Conservation (phyloP, 257 asterid species). For the Solanum ahanhuiri region DNA sequence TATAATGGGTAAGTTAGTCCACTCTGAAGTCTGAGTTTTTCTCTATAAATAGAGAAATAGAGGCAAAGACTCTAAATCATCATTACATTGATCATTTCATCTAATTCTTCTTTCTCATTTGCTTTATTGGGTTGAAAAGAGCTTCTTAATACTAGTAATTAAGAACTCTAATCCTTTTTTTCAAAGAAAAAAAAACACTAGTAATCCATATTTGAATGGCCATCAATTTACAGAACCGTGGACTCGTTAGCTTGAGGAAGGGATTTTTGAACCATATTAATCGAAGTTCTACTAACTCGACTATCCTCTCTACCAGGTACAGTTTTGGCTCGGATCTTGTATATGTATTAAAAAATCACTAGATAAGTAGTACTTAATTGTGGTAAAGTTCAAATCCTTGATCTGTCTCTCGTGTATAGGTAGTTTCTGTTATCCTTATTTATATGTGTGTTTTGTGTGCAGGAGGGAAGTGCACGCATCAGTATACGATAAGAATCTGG, state of each 20-base stretch:
- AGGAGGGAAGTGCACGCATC: slow-evolving; percentile 72
- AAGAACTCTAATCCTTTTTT: not conserved
- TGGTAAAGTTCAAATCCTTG: not conserved
- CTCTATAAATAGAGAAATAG: not conserved
- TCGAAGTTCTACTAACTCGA: not conserved
- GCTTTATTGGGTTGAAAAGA: not conserved
- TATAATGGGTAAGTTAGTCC: not conserved
- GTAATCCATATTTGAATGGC: not conserved
- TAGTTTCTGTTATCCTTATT: not conserved
- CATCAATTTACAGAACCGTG: not conserved
- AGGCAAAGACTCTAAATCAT: not conserved
- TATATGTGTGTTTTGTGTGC: not conserved
- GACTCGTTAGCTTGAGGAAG: not conserved
- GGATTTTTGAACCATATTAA: slow-evolving; percentile 2
- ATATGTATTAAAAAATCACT: not conserved
- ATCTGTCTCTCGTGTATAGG: not conserved
- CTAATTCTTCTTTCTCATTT: not conserved
- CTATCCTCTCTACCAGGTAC: not conserved
- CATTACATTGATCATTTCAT: not conserved
- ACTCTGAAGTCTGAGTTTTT: not conserved
- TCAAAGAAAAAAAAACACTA: not conserved
- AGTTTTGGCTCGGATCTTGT: not conserved
- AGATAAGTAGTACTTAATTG: not conserved
- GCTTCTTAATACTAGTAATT: not conserved
- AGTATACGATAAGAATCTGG: slow-evolving; percentile 73